Evolutionary conservation across 805 yeast genomes (phyloP), one percentile per base, ranked within the genome.

Genomic region (Cyberlindnera mycetangii): DNA sequence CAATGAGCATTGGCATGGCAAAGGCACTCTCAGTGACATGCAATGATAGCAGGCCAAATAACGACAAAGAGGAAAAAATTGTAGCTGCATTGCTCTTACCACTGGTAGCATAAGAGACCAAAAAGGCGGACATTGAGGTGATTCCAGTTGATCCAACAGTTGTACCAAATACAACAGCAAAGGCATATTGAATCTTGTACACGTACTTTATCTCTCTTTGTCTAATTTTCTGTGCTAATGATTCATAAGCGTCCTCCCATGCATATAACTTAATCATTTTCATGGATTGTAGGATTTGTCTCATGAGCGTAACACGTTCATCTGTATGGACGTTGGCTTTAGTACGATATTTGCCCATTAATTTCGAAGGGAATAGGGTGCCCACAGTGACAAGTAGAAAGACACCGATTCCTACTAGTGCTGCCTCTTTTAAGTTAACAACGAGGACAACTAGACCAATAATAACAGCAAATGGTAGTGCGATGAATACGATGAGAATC

Each of bases 241-340:
- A 61, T 34, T 70, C 67, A 60, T 85, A 88, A 1, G 95, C 86
- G n/a, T 71, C 71, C 65, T 88, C 96, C 95, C 95, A 87, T 3
- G 90, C 81, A 59, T 87, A 88, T 61, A 74, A 83, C 66, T 87
- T 87, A 62, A 87, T 83, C 60, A 83, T 74, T 52, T 76, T 80
- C 64, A 82, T 72, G 53, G 77, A 72, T 49, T 71, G 72, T 47
- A 82, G 64, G 12, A 80, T 72, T 56, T 82, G 87, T 51, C 81
- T 76, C 49, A 79, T 72, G 51, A 68, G 65, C 39, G 69, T 64
- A 12, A 84, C 81, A 53, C 95, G 72, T 20, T 66, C 56, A 61
- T 85, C 93, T 14, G 89, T 85, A 53, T 62, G 72, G 10, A 67
- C 64, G 48, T 78, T 76, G 17, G 82, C 79, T 20, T 59, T 59